These are phyloP conservation scores for Alloascoidea hylecoeti DNA, from an alignment of 805 yeast genomes.

Conservation along the genomic window DNA sequence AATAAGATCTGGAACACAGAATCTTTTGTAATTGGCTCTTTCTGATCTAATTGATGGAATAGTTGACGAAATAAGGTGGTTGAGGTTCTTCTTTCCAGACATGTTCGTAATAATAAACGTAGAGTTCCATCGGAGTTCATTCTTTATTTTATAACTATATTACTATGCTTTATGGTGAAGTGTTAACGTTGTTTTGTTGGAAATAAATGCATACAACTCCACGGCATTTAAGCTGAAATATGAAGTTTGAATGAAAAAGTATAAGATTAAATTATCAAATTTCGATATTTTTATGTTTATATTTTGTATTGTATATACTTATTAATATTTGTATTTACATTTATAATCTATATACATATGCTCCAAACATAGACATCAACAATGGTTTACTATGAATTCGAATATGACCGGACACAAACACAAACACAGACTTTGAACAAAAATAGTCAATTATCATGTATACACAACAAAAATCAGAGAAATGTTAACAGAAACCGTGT, in stretches of 20 bases:
- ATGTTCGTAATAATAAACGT: background rate
- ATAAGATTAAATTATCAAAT: background rate
- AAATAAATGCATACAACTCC: background rate
- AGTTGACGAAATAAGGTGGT: background rate
- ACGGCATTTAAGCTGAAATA: background rate
- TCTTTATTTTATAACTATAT: background rate
- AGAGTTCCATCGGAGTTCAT: constrained; percentile 1
- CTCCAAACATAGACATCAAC: too few relatives aligned
- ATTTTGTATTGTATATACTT: too few relatives aligned
- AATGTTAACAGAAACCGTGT: too few relatives aligned
- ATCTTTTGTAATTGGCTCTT: background rate
- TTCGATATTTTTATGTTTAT: background rate
- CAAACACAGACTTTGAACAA: too few relatives aligned
- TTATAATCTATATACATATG: too few relatives aligned
- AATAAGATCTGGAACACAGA: background rate
- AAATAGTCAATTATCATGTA: background rate
- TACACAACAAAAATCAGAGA: background rate
- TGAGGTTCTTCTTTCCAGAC: background rate
- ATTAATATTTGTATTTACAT: too few relatives aligned
- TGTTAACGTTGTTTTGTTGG: background rate
- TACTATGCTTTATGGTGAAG: background rate
- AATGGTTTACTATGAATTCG: too few relatives aligned
- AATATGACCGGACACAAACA: too few relatives aligned
- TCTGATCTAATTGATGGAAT: background rate
- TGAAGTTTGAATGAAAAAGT: background rate